Base-by-base conservation (phyloP, 2,329 filamentous ascomycete genomes). In the Ophiostoma piceae region DNA sequence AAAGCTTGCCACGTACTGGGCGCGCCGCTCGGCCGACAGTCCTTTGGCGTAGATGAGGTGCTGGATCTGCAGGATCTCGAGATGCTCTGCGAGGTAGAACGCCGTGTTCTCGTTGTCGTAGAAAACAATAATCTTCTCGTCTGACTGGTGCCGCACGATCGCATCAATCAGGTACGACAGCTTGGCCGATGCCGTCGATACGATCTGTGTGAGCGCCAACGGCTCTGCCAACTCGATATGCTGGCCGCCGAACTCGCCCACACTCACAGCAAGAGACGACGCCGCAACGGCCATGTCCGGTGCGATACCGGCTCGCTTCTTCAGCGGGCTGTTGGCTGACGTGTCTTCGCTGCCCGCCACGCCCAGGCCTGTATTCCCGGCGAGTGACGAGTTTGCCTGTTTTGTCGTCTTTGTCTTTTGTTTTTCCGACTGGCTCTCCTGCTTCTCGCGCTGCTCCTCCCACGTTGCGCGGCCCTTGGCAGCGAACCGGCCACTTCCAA, bases 91-190 rank as follows among this genome's bases (percentile, higher is more conserved):
- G 54, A 97, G 85, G 79, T 96, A 97, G 78, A 87, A 96, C 0
- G 92, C 94, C 1, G 91, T 85, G 74, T 96, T 94, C 71, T 95
- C 90, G 41, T 91, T 90, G 72, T 96, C 92, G 77, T 97, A 97
- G 78, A 98, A 98, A 11, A 97, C 85, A 68, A 97, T 87, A 3
- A 96, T 95, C 78, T 97, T 96, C 75, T 97, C 93, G 0, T 84
- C 79, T 0, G 83, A 78, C 68, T 95, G 87, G 72, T 94, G 83
- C 68, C 85, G 82, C 5, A 88, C 78, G 14, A 97, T 88, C 41
- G 87, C 84, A 69, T 93, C 90, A 22, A 97, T 81, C 6, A 97
- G 82, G 75, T 97, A 97, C 2, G 91, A 94, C 2, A 97, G 82
- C 78, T 98, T 98, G 0, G 91, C 88, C 0, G 94, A 97, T 0